phyloP scores from a whole-genome alignment of 2,329 filamentous ascomycete genomes.

The Akanthomyces muscarius region DNA sequence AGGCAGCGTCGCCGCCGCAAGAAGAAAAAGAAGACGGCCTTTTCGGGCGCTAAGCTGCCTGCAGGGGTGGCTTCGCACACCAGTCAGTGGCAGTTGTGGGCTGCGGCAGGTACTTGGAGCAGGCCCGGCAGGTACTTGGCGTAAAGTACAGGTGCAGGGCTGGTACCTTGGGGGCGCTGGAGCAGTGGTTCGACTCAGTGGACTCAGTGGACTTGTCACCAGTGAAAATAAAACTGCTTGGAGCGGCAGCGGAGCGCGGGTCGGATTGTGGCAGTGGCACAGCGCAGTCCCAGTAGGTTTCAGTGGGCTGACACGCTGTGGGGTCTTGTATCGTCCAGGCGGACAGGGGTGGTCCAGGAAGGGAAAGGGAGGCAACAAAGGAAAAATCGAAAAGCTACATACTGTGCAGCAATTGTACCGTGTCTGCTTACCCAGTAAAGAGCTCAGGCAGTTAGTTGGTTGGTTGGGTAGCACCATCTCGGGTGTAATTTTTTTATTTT shows the following conservation, averaged over 20 bases:
- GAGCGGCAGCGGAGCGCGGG: background rate
- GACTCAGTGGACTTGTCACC: too few species aligned
- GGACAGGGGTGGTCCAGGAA: background rate
- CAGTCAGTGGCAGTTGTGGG: background rate
- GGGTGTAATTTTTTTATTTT: background rate
- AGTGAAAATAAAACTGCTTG: background rate
- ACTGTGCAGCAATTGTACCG: too few species aligned
- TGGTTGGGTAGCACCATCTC: background rate
- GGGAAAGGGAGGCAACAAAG: background rate
- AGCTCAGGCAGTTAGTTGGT: background rate
- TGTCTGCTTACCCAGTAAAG: too few species aligned
- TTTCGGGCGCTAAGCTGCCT: conserved; percentile 3
- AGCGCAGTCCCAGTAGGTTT: background rate
- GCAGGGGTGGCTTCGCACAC: background rate
- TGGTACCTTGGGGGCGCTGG: background rate
- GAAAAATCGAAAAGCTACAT: background rate
- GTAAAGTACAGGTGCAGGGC: background rate
- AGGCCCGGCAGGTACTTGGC: background rate
- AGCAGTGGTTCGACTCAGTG: background rate
- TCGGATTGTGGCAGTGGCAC: background rate
- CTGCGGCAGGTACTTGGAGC: background rate
- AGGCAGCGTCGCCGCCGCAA: background rate
- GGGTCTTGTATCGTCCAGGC: conserved; percentile 1
- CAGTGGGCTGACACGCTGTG: background rate
- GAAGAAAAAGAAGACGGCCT: background rate